Percentiles rank a stretch among this genome's conserved stretches.
phyloP scores from a whole-genome alignment of 768 basidiomycete genomes.

The Kwoniella dejecticola region DNA sequence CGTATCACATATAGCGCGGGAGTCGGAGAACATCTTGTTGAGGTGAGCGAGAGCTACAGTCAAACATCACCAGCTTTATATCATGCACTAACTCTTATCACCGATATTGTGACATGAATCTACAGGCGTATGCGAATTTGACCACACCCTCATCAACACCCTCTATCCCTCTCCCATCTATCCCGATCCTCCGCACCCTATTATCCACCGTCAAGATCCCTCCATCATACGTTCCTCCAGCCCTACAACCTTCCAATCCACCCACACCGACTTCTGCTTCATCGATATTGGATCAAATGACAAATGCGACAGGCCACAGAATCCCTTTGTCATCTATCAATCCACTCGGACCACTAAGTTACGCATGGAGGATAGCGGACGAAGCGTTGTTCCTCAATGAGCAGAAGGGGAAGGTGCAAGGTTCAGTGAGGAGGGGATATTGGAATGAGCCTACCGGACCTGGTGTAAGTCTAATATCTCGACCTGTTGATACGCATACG shows the following conservation, averaged over 20 bases:
- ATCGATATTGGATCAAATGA: constrained; percentile 11
- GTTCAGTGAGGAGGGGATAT: constrained; percentile 23
- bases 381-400: constrained; percentile 23
- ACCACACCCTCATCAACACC: constrained; percentile 30
- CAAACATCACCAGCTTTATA: neutral
- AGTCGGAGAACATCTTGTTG: constrained; percentile 43
- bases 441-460: constrained; percentile 42
- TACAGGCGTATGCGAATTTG: constrained; percentile 39
- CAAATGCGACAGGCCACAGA: neutral
- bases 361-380: constrained; percentile 45
- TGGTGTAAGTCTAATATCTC: constrained; percentile 36
- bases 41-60: constrained; percentile 27
- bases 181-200: constrained; percentile 21
- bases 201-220: constrained; percentile 10
- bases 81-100: neutral
- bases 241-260: constrained; percentile 1
- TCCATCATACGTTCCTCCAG: constrained; percentile 16
- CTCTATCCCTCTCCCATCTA: constrained; percentile 37
- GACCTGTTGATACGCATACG: too few relatives aligned
- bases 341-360: constrained; percentile 38
- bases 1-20: constrained; percentile 32
- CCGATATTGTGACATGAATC: neutral
- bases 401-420: constrained; percentile 14
- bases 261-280: neutral
- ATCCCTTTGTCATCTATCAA: constrained; percentile 34